Evolutionary conservation across 345 rosid species (phyloP).

Genomic region (Gossypioides kirkii): DNA sequence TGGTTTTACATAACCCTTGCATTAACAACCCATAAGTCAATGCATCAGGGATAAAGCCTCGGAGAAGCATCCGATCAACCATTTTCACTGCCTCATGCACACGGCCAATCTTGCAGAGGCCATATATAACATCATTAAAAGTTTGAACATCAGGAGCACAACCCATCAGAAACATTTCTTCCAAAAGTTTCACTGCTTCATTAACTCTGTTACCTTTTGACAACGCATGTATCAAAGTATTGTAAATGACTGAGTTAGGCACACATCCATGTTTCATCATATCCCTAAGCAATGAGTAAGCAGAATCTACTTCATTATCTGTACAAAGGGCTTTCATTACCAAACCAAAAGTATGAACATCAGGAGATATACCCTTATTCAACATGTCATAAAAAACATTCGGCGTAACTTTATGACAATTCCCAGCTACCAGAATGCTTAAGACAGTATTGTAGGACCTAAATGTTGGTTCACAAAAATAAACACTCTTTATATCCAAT

Average conservation of each 20-base stretch:
- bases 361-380: conserved; percentile 55
- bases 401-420: conserved; percentile 56
- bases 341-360: conserved; percentile 62
- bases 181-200: conserved; percentile 63
- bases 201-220: conserved; percentile 54
- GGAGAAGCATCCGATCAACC: conserved; percentile 71
- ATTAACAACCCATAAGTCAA: conserved; percentile 59
- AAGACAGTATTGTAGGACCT: conserved; percentile 69
- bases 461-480: conserved; percentile 55
- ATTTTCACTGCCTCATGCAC: conserved; percentile 63
- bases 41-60: conserved; percentile 66
- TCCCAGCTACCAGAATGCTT: conserved; percentile 48
- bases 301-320: conserved; percentile 67
- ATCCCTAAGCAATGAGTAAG: conserved; percentile 63
- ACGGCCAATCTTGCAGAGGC: conserved; percentile 59
- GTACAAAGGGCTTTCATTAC: conserved; percentile 75
- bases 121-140: conserved; percentile 65
- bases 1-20: conserved; percentile 58
- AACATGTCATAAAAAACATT: conserved; percentile 87
- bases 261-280: conserved; percentile 85
- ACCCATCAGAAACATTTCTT: conserved; percentile 86
- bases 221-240: conserved; percentile 71
- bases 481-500: conserved; percentile 62
- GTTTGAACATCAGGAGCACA: conserved; percentile 75
- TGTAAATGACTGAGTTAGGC: conserved; percentile 70